Evolutionary conservation across 495 filamentous ascomycete species (phyloP).

Genomic region (Lophiostoma macrostomum): DNA sequence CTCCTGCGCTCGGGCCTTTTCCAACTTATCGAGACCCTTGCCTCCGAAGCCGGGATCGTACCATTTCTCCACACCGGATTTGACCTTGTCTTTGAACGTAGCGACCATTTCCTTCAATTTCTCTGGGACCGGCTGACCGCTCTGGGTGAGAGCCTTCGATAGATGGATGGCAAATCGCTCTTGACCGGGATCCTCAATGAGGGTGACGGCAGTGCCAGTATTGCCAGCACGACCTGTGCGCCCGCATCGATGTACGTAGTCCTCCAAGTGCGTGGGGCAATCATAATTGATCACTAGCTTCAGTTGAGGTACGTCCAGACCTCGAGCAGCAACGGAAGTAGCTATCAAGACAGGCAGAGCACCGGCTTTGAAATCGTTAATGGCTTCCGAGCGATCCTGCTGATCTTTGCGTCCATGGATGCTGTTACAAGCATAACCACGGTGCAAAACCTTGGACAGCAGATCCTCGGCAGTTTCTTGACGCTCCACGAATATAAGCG

Average conservation of each 20-base stretch:
- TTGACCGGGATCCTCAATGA: slow-evolving; percentile 79
- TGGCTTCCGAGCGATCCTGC: slow-evolving; percentile 89
- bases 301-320: slow-evolving; percentile 93
- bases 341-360: slow-evolving; percentile 86
- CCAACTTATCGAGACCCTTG: slow-evolving; percentile 86
- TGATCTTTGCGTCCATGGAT: slow-evolving; percentile 97
- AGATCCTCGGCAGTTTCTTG: slow-evolving; percentile 91
- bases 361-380: slow-evolving; percentile 91
- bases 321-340: slow-evolving; percentile 93
- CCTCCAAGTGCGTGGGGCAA: slow-evolving; percentile 92
- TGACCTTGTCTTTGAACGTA: slow-evolving; percentile 80
- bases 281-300: slow-evolving; percentile 98
- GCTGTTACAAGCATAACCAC: slow-evolving; percentile 91
- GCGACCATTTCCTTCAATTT: slow-evolving; percentile 62
- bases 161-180: slow-evolving; percentile 88
- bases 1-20: slow-evolving; percentile 83
- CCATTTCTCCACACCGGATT: slow-evolving; percentile 84
- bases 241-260: slow-evolving; percentile 95
- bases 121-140: slow-evolving; percentile 76
- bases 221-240: slow-evolving; percentile 94
- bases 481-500: slow-evolving; percentile 89
- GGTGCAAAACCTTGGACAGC: slow-evolving; percentile 75
- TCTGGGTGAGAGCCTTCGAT: slow-evolving; percentile 89
- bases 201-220: slow-evolving; percentile 90
- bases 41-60: slow-evolving; percentile 84